Evolutionary conservation across 169 alveolate species (phyloP), one percentile per base, ranked within the genome.

Genomic region (Fabrea salina): DNA sequence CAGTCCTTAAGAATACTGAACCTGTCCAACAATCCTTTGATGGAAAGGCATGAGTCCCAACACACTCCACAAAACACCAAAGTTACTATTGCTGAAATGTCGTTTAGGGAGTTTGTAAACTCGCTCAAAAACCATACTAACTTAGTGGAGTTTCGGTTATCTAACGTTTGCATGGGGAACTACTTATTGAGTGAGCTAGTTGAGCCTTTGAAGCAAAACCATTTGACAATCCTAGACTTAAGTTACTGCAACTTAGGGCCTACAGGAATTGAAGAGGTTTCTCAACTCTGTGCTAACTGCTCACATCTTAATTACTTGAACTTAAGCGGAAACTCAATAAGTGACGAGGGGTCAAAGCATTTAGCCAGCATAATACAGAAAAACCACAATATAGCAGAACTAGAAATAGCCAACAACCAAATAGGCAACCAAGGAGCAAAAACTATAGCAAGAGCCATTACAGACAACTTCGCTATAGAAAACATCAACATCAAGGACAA

Each of bases 1-100:
- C n/a, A 27, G 5, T 35, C 47, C 41, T 56, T 74, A 33, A 49
- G 22, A 33, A 56, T 33, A n/a, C 27, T 74, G 11, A 53, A 54
- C 74, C 54, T 74, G 4, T 50, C 81, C 4, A 3, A 54, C 11
- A 70, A 70, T 70, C 79, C 79, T 0, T 44, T 70, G 8, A 32
- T 27, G 1, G 1, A 19, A 5, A 22, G 79, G 13, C 79, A 70
- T 64, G 75, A 64, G 2, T 39, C 33, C 0, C 35, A 40, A 19
- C n/a, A 33, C 30, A 25, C 57, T 6, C 4, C 53, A 30, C n/a
- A 25, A n/a, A 58, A 58, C 32, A 43, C 25, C 32, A 58, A 58
- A 3, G 16, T 25, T 19, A 56, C 16, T 0, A 3, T 22, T 74
- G 11, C 8, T 16, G 81, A 74, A 27, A 32, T 30, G 4, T 22